Evolutionary conservation across 108 stramenopile species (phyloP), one percentile per base, ranked within the genome.

Genomic region (Nannochloropsis granulata): DNA sequence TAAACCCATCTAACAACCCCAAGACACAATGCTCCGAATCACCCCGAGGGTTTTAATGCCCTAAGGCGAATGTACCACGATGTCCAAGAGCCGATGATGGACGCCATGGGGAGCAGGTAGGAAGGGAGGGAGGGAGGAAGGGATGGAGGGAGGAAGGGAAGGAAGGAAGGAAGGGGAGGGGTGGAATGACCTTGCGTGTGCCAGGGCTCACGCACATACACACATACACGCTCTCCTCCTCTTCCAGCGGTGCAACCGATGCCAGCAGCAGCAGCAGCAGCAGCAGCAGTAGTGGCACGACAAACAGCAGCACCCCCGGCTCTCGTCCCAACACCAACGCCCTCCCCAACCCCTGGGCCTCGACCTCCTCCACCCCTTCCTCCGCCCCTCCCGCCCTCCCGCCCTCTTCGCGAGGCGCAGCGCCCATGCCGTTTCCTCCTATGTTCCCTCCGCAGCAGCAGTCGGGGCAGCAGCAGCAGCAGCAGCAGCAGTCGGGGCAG

Each of bases 301-400:
- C 78, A 34, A 88, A 82, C 11, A n/a, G 82, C 14, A 88, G 44
- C 43, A 46, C 23, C 71, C 13, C 81, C 26, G 34, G 34, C 34
- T 42, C 25, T 56, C 85, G 94, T 92, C 79, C 94, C 93, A 34
- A 89, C 91, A 78, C 94, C 90, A 85, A 84, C 45, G 95, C 97
- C 85, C 92, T 98, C 91, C 96, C 97, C 24, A 98, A 98, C 93
- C 97, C 97, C 13, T 96, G 95, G 95, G 94, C 93, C 43, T 78
- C 86, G 12, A 13, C 90, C 13, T 78, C 43, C 82, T 34, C 34
- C 34, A 5, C 34, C 34, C 5, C 34, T 5, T 34, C 34, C 34
- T 34, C 34, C 34, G 34, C 34, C 34, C 34, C 34, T 34, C 34
- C 34, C 34, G 1, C 34, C 34, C 34, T 34, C 34, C 34, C 34